Conservation (phyloP, 2,329 filamentous ascomycete species). For the Stachybotrys echinatus region DNA sequence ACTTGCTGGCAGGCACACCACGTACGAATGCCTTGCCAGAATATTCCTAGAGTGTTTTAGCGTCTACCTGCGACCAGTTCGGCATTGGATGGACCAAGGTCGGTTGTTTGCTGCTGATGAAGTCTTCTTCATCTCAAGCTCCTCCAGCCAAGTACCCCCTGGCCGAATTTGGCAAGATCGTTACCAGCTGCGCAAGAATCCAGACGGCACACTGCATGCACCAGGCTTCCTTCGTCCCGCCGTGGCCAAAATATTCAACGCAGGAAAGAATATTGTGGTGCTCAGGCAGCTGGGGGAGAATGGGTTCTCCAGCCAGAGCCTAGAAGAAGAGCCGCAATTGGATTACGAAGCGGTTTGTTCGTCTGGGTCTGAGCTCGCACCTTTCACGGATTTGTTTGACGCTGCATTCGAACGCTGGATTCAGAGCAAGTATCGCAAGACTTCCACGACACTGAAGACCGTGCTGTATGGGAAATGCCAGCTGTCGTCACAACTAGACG, state of each 20-base stretch:
- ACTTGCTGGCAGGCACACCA: constrained; percentile 55
- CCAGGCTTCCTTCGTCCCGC: constrained; percentile 71
- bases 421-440: constrained; percentile 64
- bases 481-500: constrained; percentile 58
- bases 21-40: constrained; percentile 58
- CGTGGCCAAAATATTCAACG: constrained; percentile 70
- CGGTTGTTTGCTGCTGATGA: constrained; percentile 60
- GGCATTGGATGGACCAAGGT: constrained; percentile 79
- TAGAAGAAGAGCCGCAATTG: constrained; percentile 39
- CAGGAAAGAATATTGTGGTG: constrained; percentile 84
- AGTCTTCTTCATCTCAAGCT: constrained; percentile 69
- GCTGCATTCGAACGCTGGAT: constrained; percentile 72
- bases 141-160: constrained; percentile 49
- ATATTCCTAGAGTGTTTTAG: constrained; percentile 79
- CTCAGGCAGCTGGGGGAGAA: constrained; percentile 65
- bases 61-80: constrained; percentile 75
- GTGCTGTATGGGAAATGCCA: constrained; percentile 66
- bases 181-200: constrained; percentile 60
- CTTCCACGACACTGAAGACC: constrained; percentile 59
- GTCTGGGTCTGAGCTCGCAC: constrained; percentile 42
- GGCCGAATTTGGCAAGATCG: constrained; percentile 71
- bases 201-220: constrained; percentile 57
- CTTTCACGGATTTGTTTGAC: constrained; percentile 72
- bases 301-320: constrained; percentile 22
- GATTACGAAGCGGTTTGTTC: constrained; percentile 53